Evolutionary conservation across 2,329 filamentous ascomycete genomes (phyloP), one percentile per base, ranked within the genome.

Genomic region (Fusarium secorum): DNA sequence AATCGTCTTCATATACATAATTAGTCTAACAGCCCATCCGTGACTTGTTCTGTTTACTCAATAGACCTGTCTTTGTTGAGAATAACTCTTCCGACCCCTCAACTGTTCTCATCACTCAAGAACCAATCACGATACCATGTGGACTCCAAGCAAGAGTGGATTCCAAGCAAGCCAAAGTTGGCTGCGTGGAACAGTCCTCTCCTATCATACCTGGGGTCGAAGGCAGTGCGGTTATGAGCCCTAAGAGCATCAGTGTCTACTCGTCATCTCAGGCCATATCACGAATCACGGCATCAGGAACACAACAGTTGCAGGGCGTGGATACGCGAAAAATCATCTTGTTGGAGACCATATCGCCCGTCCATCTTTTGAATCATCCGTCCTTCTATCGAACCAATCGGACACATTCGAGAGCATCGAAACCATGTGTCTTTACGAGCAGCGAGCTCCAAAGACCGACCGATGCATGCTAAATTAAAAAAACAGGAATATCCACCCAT

Each of bases 391-490:
- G 69, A 72, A 72, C 65, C 69, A 59, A 66, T 66, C 49, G 61
- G 73, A 66, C 60, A 68, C 58, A 68, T 71, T 72, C 49, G 41
- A 64, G 71, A 51, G 63, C 73, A 72, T 72, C 72, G 58, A 55
- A 64, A 61, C 66, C 71, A 68, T 65, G 51, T 65, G 60, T 65
- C 69, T 57, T 57, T 62, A 42, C 24, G 65, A 72, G 73, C 71
- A 55, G 61, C 60, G 44, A 58, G 71, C 73, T 63, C 70, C 58
- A 68, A 65, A 62, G 70, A 68, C 59, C 51, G 65, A 70, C 57
- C 64, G 68, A 76, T 76, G 72, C 74, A 76, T 75, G 74, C 74
- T 70, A 75, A 76, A 75, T 75, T 72, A 71, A 68, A 75, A 74
- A 38, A 74, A 75, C 70, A 76, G 68, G 73, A 75, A 75, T 68